Conservation (phyloP, 2,329 filamentous ascomycete species). For the Magnaporthiopsis poae region DNA sequence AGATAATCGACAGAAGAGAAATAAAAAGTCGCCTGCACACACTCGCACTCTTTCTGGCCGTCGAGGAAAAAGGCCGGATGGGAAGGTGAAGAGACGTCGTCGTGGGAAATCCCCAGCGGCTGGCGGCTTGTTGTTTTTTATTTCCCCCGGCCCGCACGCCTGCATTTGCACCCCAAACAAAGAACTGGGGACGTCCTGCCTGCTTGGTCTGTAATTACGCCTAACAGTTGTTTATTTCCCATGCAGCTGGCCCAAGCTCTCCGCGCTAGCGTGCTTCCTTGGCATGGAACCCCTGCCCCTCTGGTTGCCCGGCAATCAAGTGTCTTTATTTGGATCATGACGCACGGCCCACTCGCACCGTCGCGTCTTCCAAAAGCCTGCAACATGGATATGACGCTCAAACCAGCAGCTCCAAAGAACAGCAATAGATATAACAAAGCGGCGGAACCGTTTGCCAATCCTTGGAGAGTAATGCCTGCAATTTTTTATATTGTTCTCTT, state of each 20-base stretch:
- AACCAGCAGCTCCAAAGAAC: too few species aligned
- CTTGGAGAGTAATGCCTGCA: too few species aligned
- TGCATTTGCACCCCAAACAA: not conserved
- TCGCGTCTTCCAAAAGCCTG: not conserved
- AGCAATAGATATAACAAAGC: not conserved
- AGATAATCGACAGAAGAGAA: not conserved
- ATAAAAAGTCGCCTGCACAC: not conserved
- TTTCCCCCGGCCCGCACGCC: not conserved
- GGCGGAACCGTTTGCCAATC: too few species aligned
- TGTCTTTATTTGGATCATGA: not conserved
- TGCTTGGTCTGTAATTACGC: not conserved
- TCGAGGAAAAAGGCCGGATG: not conserved
- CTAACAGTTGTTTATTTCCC: slow-evolving; percentile 2
- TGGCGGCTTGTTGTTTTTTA: not conserved
- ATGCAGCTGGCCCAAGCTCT: slow-evolving; percentile 1
- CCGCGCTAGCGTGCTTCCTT: not conserved
- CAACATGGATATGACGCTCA: not conserved
- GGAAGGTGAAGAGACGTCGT: not conserved
- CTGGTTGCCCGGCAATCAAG: not conserved
- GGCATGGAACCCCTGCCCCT: not conserved
- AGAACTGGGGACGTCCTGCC: not conserved
- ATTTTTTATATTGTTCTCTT: not conserved
- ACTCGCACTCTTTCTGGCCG: not conserved
- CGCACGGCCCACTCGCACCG: not conserved
- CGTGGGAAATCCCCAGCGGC: not conserved